Conservation (phyloP, 2,329 filamentous ascomycete genomes). For the Camptophora hylomeconis region DNA sequence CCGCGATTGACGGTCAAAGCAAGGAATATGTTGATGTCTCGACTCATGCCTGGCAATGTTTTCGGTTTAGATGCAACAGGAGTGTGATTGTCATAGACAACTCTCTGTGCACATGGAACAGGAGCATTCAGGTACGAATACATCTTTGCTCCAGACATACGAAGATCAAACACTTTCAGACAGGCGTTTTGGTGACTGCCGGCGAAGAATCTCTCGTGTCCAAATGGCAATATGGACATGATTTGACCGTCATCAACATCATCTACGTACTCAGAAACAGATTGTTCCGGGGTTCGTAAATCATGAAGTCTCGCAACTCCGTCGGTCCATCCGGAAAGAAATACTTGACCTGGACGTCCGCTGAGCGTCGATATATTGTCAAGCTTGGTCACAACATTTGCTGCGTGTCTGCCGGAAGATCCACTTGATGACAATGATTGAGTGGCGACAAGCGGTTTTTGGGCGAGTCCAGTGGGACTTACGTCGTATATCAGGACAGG, state of each 20-base stretch:
- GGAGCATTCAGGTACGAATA: slow-evolving; percentile 20
- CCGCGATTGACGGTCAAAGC: slow-evolving; percentile 18
- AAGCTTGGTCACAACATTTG: slow-evolving; percentile 27
- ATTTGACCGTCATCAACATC: slow-evolving; percentile 44
- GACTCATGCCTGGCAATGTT: slow-evolving; percentile 9
- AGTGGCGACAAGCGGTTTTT: slow-evolving; percentile 15
- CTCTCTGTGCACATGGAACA: slow-evolving; percentile 3
- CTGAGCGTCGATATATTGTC: slow-evolving; percentile 14
- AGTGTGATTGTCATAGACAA: slow-evolving; percentile 1
- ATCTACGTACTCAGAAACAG: slow-evolving; percentile 40
- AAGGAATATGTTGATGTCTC: slow-evolving; percentile 31
- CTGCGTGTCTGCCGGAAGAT: slow-evolving; percentile 12
- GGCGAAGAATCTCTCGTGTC: slow-evolving; percentile 42
- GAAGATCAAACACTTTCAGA: slow-evolving; percentile 50
- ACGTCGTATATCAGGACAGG: slow-evolving; percentile 39
- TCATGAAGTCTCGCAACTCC: slow-evolving; percentile 48
- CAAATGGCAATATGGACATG: slow-evolving; percentile 45
- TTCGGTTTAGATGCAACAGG: not conserved
- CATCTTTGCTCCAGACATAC: slow-evolving; percentile 31
- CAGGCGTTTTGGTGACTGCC: slow-evolving; percentile 45
- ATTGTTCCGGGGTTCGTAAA: slow-evolving; percentile 37
- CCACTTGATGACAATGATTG: slow-evolving; percentile 22
- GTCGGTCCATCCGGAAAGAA: slow-evolving; percentile 49
- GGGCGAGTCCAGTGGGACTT: slow-evolving; percentile 29
- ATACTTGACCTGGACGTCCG: slow-evolving; percentile 34